Conservation (phyloP, 768 basidiomycete species). For the Lyophyllum shimeji region DNA sequence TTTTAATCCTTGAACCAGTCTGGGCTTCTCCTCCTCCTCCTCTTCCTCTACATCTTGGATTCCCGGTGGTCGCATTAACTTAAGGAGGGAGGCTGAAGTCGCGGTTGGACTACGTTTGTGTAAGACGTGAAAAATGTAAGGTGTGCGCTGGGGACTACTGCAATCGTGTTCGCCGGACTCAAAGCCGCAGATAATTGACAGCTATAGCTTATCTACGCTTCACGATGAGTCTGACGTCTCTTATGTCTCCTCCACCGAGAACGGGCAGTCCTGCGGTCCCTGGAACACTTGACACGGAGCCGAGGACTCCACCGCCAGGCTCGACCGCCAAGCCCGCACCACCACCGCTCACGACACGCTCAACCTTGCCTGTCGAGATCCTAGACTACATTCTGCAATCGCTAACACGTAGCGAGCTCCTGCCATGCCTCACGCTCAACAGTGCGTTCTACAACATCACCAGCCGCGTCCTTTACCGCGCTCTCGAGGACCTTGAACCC, state of each 20-base stretch:
- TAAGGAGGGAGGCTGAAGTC: neutral
- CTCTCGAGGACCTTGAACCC: slow-evolving; percentile 33
- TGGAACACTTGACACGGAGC: neutral
- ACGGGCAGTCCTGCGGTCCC: neutral
- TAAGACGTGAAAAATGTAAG: slow-evolving; percentile 6
- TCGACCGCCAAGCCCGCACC: neutral
- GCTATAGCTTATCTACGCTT: neutral
- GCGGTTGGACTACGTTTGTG: neutral
- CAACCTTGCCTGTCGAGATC: slow-evolving; percentile 32
- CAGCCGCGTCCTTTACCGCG: slow-evolving; percentile 28
- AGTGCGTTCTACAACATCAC: slow-evolving; percentile 28
- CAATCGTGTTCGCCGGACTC: neutral
- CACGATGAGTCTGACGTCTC: neutral
- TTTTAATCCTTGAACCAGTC: neutral
- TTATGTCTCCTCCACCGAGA: neutral
- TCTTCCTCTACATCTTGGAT: neutral
- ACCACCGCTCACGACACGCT: neutral
- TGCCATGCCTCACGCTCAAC: slow-evolving; percentile 23
- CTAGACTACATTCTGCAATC: slow-evolving; percentile 27
- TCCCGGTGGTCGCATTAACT: neutral
- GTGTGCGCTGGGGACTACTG: neutral
- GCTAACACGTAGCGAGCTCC: slow-evolving; percentile 21
- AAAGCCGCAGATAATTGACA: neutral
- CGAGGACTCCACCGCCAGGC: neutral
- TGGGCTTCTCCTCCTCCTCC: neutral